Conservation (phyloP, 306 rosid species). For the Castanea sativa region DNA sequence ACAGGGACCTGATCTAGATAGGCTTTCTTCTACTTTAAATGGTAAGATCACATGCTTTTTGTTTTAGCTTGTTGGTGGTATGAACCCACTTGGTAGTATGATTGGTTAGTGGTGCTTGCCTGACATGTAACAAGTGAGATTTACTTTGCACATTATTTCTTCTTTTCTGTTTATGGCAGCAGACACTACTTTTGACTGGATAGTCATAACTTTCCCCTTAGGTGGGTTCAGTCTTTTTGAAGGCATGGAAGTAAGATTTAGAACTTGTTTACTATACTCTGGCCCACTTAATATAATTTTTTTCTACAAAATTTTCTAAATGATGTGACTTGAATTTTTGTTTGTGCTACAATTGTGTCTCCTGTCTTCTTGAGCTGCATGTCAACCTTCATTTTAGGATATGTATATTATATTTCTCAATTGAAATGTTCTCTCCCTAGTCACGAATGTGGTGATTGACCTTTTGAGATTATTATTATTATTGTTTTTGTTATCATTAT, state of each 20-base stretch:
- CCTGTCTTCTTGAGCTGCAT: not conserved
- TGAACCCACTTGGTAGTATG: not conserved
- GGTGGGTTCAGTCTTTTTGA: conserved; percentile 87
- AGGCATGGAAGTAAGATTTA: conserved; percentile 88
- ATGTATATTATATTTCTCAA: not conserved
- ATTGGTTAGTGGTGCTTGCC: not conserved
- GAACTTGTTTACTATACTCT: conserved; percentile 24
- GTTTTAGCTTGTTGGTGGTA: not conserved
- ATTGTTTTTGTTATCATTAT: no score
- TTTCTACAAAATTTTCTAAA: not conserved
- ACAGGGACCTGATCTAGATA: conserved; percentile 70
- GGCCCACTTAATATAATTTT: not conserved
- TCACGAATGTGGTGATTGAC: not conserved
- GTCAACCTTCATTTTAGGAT: not conserved
- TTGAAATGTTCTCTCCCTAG: not conserved
- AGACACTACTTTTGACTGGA: conserved; percentile 86
- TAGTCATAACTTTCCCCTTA: conserved; percentile 88
- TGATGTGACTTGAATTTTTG: not conserved
- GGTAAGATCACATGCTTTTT: conserved; percentile 39
- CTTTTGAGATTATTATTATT: not conserved
- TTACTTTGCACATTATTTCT: conserved; percentile 13
- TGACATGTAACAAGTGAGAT: not conserved
- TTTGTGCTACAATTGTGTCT: not conserved
- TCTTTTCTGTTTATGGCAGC: conserved; percentile 32
- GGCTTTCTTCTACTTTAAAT: conserved; percentile 58